Percentiles rank a stretch among this genome's conserved stretches.
These are phyloP conservation scores for Sporopachydermia lactativora DNA, from an alignment of 805 yeast genomes.

Conservation along the genomic window DNA sequence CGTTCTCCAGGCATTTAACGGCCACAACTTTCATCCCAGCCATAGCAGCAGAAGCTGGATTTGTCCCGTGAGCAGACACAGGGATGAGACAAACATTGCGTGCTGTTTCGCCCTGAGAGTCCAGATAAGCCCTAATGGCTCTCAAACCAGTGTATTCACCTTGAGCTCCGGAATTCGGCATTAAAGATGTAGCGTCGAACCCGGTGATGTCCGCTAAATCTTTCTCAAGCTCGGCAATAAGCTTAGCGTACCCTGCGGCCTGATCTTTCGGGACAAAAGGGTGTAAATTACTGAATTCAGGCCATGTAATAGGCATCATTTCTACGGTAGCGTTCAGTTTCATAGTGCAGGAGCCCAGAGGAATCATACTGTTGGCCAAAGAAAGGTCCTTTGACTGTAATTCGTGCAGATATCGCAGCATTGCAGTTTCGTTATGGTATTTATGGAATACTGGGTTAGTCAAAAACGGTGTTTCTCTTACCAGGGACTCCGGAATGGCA, in stretches of 20 bases:
- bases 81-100: conserved; percentile 90
- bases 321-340: conserved; percentile 90
- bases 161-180: conserved; percentile 98
- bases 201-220: conserved; percentile 92
- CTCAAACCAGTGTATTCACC: conserved; percentile 95
- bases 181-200: conserved; percentile 75
- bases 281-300: conserved; percentile 77
- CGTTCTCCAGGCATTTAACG: conserved; percentile 73
- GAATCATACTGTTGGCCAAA: conserved; percentile 92
- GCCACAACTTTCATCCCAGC: conserved; percentile 89
- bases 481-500: conserved; percentile 23
- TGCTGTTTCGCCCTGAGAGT: conserved; percentile 50
- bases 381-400: conserved; percentile 84
- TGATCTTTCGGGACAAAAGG: conserved; percentile 89
- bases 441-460: conserved; percentile 68
- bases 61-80: conserved; percentile 96
- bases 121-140: conserved; percentile 67
- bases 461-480: conserved; percentile 25
- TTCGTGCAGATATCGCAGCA: conserved; percentile 78
- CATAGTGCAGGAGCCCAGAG: conserved; percentile 97
- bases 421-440: conserved; percentile 89
- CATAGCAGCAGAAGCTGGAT: conserved; percentile 98
- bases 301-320: conserved; percentile 91
- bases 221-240: conserved; percentile 61
- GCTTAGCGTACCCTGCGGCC: conserved; percentile 72